These are phyloP conservation scores for Astragalus glycyphyllos DNA, from an alignment of 306 rosid genomes.

Conservation along the genomic window DNA sequence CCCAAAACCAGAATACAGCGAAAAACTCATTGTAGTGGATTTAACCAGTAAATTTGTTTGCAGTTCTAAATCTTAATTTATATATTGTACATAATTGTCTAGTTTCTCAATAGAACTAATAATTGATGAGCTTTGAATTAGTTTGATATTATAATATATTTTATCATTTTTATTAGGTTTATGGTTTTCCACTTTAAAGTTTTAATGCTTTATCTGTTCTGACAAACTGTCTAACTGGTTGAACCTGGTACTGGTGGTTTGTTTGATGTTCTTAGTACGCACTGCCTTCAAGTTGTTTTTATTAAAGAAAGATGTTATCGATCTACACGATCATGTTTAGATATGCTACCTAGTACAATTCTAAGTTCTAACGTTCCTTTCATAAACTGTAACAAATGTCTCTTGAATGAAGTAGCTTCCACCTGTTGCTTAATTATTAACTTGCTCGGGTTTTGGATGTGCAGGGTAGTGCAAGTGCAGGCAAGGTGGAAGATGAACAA, in stretches of 20 bases:
- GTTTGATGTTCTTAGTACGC: no score
- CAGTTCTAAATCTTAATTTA: not conserved
- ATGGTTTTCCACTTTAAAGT: no score
- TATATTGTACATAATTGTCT: no score
- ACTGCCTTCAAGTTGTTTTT: not conserved
- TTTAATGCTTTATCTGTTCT: no score
- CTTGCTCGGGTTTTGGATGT: conserved; percentile 21
- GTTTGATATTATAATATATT: no score
- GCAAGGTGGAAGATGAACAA: conserved; percentile 58
- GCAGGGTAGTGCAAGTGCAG: conserved; percentile 58
- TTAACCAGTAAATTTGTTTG: not conserved
- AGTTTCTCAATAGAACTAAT: not conserved
- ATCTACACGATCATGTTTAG: conserved; percentile 13
- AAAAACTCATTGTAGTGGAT: not conserved
- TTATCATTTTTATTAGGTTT: no score
- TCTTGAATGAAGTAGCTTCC: conserved; percentile 27
- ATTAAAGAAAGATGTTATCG: not conserved
- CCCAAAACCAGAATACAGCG: no score
- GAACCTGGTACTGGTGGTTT: no score
- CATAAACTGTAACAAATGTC: conserved; percentile 2
- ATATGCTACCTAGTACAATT: not conserved
- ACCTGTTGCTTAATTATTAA: not conserved
- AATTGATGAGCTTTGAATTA: not conserved
- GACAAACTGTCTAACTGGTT: no score
- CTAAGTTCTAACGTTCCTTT: not conserved